Evolutionary conservation across 495 filamentous ascomycete species (phyloP).

Genomic region (Entonaema liquescens): DNA sequence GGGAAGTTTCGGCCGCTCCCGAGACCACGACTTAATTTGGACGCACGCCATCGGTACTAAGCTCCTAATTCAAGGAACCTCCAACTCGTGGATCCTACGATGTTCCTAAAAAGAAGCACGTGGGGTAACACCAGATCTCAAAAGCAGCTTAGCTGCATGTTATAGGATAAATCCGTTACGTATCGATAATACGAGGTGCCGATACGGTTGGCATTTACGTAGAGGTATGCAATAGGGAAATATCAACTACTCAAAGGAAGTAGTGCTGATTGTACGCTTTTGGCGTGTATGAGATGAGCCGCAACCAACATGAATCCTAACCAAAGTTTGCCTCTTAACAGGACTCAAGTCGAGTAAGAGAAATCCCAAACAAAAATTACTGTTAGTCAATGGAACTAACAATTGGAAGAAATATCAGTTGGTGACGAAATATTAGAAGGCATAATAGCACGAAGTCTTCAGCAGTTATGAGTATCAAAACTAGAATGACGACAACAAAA

Average conservation of each 20-base stretch:
- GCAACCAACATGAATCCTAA: no score
- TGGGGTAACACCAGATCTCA: constrained; percentile 38
- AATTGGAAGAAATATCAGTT: no score
- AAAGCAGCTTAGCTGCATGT: constrained; percentile 21
- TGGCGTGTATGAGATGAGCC: no score
- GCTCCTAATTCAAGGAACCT: neutral
- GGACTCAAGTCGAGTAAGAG: no score
- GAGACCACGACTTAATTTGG: neutral
- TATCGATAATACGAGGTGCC: constrained; percentile 24
- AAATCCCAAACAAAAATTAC: no score
- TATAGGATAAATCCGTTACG: constrained; percentile 8
- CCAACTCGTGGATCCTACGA: constrained; percentile 14
- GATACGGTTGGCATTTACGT: neutral
- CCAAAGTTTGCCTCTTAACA: no score
- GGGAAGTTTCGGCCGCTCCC: neutral
- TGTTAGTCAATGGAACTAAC: no score
- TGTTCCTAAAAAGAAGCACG: constrained; percentile 17
- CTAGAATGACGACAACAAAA: no score
- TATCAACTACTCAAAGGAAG: neutral
- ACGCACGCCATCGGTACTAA: neutral
- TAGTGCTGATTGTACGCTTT: no score
- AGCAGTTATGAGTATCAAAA: no score
- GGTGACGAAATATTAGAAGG: no score
- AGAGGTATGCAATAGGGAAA: neutral
- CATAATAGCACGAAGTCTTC: no score